These are phyloP conservation scores for Fusarium sp. DNA, from an alignment of 2,329 filamentous ascomycete species.

Conservation along the genomic window DNA sequence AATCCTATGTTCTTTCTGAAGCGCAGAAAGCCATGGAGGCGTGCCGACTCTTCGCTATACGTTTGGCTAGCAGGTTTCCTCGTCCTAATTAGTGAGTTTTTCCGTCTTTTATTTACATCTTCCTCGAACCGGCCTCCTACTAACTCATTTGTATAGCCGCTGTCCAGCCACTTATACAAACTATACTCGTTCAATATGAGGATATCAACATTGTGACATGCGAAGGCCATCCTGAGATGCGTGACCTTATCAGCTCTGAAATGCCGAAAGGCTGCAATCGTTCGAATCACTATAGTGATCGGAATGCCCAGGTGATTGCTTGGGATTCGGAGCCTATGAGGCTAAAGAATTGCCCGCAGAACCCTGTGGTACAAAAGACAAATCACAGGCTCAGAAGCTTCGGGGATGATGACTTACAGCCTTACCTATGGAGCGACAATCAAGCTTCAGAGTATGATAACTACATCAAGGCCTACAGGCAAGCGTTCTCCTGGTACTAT, in stretches of 20 bases:
- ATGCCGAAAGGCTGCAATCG: background rate
- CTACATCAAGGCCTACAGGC: background rate
- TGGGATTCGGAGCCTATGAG: constrained; percentile 11
- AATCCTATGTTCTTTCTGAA: background rate
- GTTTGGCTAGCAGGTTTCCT: constrained; percentile 14
- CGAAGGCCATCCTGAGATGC: background rate
- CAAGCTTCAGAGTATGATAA: no score
- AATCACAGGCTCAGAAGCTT: background rate
- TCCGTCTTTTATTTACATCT: background rate
- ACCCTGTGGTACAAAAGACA: constrained; percentile 2
- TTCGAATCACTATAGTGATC: background rate
- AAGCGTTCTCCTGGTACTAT: background rate
- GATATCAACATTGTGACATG: background rate
- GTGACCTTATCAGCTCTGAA: rapidly evolving
- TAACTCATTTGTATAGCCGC: constrained; percentile 15
- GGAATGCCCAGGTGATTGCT: background rate
- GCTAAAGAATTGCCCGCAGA: background rate
- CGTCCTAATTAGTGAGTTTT: constrained; percentile 22
- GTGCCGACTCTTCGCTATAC: background rate
- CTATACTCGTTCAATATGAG: constrained; percentile 20
- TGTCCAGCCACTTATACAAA: constrained; percentile 11
- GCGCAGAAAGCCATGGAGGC: rapidly evolving
- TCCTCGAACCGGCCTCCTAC: background rate
- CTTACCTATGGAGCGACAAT: constrained; percentile 5
- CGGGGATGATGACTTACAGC: background rate